Base-by-base conservation (phyloP, 805 yeast genomes). In the Henningerozyma blattae region DNA sequence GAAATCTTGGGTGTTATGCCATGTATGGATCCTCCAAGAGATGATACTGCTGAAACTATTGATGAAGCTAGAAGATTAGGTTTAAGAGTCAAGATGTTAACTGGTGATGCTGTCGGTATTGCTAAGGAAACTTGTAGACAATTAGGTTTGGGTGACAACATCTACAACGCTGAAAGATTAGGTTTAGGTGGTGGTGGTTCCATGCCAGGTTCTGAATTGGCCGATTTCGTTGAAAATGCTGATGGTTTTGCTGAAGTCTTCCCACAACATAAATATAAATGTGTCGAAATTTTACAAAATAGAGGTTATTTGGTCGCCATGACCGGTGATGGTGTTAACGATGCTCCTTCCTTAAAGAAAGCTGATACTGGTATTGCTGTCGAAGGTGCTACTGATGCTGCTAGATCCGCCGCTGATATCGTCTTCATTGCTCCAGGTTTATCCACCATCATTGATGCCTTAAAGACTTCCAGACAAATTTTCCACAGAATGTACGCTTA, bases 301-400 rank as follows among this genome's bases (percentile, higher is more conserved):
- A 79, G 94, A 75, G 95, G 95, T 68, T 84, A 81, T 78, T 75
- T 85, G 68, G 94, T 86, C 68, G 95, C 95, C 67, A 85, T 85
- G 95, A 85, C 95, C 72, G 95, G 95, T 81, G 95, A 85, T 63
- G 95, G 95, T 83, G 95, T 85, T 62, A 85, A 85, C 73, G 95
- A 85, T 69, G 94, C 95, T 56, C 95, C 95, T 58, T 85, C 95
- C 47, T 75, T 85, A 68, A 85, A 85, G 85, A 85, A 85, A 75
- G 94, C 93, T 54, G 86, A 78, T 58, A 76, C 83, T 50, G 96
- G 96, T 79, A 86, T 86, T 72, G 95, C 96, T 58, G 95, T 85
- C 64, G 94, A 85, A 72, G 95, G 94, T 78, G 87, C 94, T 56
- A 81, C 94, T 52, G 95, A 84, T 70, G 89, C 94, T 65, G 95